Base-by-base conservation (phyloP, 2,329 filamentous ascomycete species). In the Ramularia collo-cygni region DNA sequence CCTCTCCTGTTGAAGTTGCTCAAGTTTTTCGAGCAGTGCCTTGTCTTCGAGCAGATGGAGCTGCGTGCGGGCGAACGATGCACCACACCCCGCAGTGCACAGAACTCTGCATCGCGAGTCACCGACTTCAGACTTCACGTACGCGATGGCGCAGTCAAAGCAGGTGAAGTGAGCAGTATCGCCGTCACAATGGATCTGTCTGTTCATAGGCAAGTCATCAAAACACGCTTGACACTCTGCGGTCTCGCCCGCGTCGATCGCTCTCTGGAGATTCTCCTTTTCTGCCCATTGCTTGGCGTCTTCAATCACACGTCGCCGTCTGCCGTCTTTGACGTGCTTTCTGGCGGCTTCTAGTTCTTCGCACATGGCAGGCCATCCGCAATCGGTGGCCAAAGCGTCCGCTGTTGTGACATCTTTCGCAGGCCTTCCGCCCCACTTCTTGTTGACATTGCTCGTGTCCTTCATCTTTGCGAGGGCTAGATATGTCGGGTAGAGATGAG, bases 151-250 rank as follows among this genome's bases (percentile, higher is more conserved):
- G 56, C 87, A 94, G 1, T 64, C 62, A 33, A 69, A 68, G 59
- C 87, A 94, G 60, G 90, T 89, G 56, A 74, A 76, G 51, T 89
- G 84, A 1, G 64, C 49, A 0, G 57, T 52, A 0, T 73, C 67
- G 12, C 72, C 77, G 36, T 77, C 64, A 58, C 87, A 94, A 47
- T 76, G 68, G 1, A 85, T 72, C 67, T 85, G 77, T 34, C 79
- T 73, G 50, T 85, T 84, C 32, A 78, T 61, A 2, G 83, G 72
- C 35, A 71, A 69, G 3, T 87, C 79, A 5, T 70, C 68, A 54
- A 75, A 92, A 61, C 87, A 94, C 55, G 84, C 56, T 38, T 53
- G 54, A 42, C 66, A 93, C 50, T 90, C 84, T 8, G 69, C 61
- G 28, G 81, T 66, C 13, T 74, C 69, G 1, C 79, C 63, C 43